Evolutionary conservation across 176 grass and related monocot species (phyloP), one percentile per base, ranked within the genome.

Genomic region (Carex myosuroides): DNA sequence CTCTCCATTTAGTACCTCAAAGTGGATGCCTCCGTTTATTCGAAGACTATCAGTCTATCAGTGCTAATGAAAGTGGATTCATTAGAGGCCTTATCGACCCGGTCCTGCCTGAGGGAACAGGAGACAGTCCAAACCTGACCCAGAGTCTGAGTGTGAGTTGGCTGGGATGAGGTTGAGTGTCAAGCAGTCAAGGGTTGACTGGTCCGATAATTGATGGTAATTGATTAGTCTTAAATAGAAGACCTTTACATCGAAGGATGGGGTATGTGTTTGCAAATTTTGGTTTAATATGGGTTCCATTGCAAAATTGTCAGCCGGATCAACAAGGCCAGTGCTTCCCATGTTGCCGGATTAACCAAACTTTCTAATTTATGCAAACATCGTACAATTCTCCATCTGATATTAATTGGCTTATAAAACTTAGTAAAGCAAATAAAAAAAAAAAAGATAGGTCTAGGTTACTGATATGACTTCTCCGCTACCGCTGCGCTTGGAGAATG

Each of bases 141-240:
- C 37, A 39, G 17, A 44, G 58, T 39, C 16, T 16, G 33, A 79
- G 60, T 67, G 12, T 29, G 80, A 82, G 11, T 90, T 88, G 70
- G 94, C 85, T 7, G 89, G 87, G 58, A 57, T 73, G 94, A 90
- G 90, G 64, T 88, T 94, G 50, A 94, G 52, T 24, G 88, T 91
- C 55, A 97, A 67, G 13, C 62, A 20, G 42, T 86, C 55, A 9
- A 80, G 81, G 74, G 83, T 88, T 80, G 90, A 87, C 66, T 91
- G 86, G 46, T 30, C 18, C 20, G 12, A 55, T 8, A 6, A 8
- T 30, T 76, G 11, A 54, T 76, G 22, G 67, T 85, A 98, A 84
- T 91, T 86, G 77, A 86, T 88, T 71, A 97, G 54, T 86, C 91
- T 93, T 86, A 98, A 71, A 67, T 90, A 95, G 70, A 98, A 95